Evolutionary conservation across 805 yeast species (phyloP), one percentile per base, ranked within the genome.

Genomic region (Zygosaccharomyces kombuchaensis): DNA sequence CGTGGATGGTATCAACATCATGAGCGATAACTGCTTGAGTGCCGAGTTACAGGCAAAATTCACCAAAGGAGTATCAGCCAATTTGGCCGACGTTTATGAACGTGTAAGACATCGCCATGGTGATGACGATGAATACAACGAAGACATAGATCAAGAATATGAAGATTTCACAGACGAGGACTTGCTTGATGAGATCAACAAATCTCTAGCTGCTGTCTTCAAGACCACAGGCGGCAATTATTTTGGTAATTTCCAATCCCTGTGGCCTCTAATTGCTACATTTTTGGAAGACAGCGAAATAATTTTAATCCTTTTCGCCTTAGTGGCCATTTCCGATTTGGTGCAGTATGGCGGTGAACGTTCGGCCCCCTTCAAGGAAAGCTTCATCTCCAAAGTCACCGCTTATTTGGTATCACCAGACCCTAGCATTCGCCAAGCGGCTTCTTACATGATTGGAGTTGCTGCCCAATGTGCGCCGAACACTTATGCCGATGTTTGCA

Each of bases 81-180:
- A 81, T 55, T 68, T 89, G 60, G 68, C 74, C 9, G 96, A 85
- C 49, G 78, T 83, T 32, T 80, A 77, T 58, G 81, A 77, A 47
- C 78, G 96, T 55, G 80, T 87, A 45, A 80, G 78, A 58, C 77
- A 74, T 29, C 82, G 95, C 52, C 89, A 87, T 44, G 74, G 72
- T 48, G 83, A 76, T 35, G 93, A 85, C 52, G 96, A 87, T 60
- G 96, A 87, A 57, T 89, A 83, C 63, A 84, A 84, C 48, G 96
- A 88, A 67, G 96, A 87, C 36, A 72, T 82, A 5, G 95, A 84
- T 47, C 89, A 83, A 46, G 97, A 90, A 45, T 82, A 78, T 25
- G 88, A 81, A 47, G 95, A 85, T 57, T 79, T 74, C 55, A 82
- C 93, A 1, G 98, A 93, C 63, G 97, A 89, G 60, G 96, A 90